Evolutionary conservation across 306 rosid genomes (phyloP), one percentile per base, ranked within the genome.

Genomic region (Pachyrhizus erosus): DNA sequence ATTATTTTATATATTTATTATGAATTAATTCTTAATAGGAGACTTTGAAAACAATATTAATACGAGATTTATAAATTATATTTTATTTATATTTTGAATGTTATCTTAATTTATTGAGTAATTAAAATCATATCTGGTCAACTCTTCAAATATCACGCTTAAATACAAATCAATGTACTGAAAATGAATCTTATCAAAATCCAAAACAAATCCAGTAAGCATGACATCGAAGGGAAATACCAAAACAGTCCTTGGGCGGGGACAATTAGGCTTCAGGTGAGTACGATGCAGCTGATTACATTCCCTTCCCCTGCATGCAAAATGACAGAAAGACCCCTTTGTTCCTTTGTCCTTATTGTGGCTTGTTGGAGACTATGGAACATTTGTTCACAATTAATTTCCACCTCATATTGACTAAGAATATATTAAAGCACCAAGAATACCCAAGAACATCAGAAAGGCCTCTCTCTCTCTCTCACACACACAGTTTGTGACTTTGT

Each of bases 341-440:
- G 2, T 24, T 76, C 78, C 7, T 33, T n/a, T 10, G 20, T 46
- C 68, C 40, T 14, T 45, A 9, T 21, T 70, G 74, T 80, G 87
- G 84, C 77, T 0, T 9, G 2, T 70, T 77, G 75, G 88, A 0
- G 8, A 72, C 23, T 39, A 11, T 29, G 13, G 64, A 27, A 71
- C 57, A 48, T 49, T 66, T 31, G 43, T 73, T n/a, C 27, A 33
- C 45, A 34, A 54, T 61, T 48, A n/a, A 77, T 60, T 61, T 49
- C 62, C 85, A 86, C 73, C 84, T 82, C 73, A 79, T 82, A 43
- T 52, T 57, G 42, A 29, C 85, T 55, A 51, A 23, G 40, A 64
- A 65, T 79, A 55, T 82, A 76, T 67, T 67, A 80, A 75, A 57
- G 66, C 57, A 17, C 37, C 33, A 18, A 40, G 27, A 64, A 39